Evolutionary conservation across 306 rosid species (phyloP).

Genomic region (Medicago arabica): DNA sequence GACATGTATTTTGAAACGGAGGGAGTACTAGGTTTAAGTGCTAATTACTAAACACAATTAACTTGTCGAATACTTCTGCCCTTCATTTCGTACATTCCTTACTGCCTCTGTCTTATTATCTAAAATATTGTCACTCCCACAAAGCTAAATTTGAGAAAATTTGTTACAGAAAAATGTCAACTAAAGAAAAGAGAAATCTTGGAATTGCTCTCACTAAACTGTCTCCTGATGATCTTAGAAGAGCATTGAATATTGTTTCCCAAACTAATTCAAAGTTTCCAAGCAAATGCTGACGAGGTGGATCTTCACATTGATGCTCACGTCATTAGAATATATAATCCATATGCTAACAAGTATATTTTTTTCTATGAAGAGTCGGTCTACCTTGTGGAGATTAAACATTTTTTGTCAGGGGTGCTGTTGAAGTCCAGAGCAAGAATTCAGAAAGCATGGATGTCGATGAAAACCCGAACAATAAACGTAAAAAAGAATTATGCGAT

Average conservation of each 20-base stretch:
- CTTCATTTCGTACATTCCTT: neutral
- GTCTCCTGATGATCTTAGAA: constrained; percentile 78
- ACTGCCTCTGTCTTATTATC: neutral
- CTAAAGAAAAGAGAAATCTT: constrained; percentile 86
- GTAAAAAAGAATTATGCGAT: constrained; percentile 64
- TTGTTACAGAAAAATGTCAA: constrained; percentile 70
- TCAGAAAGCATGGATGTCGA: constrained; percentile 52
- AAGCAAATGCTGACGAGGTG: constrained; percentile 82
- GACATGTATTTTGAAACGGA: too few relatives aligned
- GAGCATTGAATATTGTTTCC: constrained; percentile 83
- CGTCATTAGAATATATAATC: constrained; percentile 46
- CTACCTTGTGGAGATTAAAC: constrained; percentile 84
- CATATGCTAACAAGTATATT: constrained; percentile 18
- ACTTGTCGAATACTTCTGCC: neutral
- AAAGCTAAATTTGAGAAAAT: constrained; percentile 40
- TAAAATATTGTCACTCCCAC: neutral
- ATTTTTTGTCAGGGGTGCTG: constrained; percentile 68
- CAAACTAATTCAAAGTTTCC: constrained; percentile 83
- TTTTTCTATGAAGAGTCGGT: constrained; percentile 64
- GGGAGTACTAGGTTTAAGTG: too few relatives aligned
- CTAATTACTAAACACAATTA: too few relatives aligned
- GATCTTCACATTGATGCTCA: constrained; percentile 95
- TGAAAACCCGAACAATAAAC: too few relatives aligned
- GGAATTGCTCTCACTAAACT: constrained; percentile 71
- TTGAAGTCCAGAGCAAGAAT: constrained; percentile 66